These are phyloP conservation scores for Ichthyophthirius multifiliis DNA, from an alignment of 169 alveolate species.

Conservation along the genomic window DNA sequence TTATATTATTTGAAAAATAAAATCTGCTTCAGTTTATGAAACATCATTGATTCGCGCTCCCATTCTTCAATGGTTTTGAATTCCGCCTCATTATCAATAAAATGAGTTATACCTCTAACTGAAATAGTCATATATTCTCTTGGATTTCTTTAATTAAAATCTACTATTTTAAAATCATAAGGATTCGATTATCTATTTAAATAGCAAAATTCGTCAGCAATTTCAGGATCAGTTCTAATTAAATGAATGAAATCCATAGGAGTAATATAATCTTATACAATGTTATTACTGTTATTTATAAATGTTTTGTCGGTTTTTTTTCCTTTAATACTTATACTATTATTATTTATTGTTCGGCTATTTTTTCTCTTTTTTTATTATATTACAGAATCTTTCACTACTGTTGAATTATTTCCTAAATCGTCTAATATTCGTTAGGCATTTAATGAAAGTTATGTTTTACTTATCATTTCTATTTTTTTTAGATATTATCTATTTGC, in stretches of 20 bases:
- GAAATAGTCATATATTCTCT: conserved; percentile 70
- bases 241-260: conserved; percentile 68
- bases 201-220: conserved; percentile 61
- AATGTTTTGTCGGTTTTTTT: not conserved
- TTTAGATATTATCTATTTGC: too few species aligned
- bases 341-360: not conserved
- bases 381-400: not conserved
- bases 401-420: not conserved
- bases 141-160: conserved; percentile 44
- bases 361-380: not conserved
- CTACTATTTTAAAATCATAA: conserved; percentile 69
- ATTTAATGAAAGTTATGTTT: not conserved
- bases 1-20: conserved; percentile 66
- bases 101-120: conserved; percentile 70
- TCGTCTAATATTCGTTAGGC: conserved; percentile 1
- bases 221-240: conserved; percentile 61
- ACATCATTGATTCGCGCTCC: conserved; percentile 82
- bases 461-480: not conserved
- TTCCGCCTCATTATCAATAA: conserved; percentile 52
- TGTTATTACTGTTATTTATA: not conserved
- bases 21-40: conserved; percentile 55
- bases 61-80: conserved; percentile 76
- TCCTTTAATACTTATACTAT: not conserved
- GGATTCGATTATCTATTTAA: conserved; percentile 56
- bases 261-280: conserved; percentile 20